Conservation (phyloP, 83 land plant species). For the Isoetes engelmannii region DNA sequence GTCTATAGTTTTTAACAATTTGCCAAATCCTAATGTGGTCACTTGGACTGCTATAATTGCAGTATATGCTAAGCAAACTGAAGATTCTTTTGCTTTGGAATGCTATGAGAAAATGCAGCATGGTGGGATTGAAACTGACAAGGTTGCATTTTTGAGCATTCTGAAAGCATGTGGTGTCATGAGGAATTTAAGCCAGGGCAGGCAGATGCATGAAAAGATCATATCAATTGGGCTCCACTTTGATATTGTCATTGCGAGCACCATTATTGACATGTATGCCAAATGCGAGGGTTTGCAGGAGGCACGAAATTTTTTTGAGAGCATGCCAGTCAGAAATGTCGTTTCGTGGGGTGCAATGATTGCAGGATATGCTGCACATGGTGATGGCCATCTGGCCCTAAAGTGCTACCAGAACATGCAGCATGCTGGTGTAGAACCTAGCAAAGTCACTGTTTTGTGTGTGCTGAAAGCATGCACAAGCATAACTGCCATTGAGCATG, state of each 20-base stretch:
- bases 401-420: too few relatives aligned
- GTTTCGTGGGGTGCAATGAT: too few relatives aligned
- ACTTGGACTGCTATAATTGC: neutral
- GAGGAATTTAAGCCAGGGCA: neutral
- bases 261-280: constrained; percentile 10
- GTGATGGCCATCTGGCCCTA: too few relatives aligned
- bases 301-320: neutral
- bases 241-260: neutral
- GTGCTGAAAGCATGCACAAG: too few relatives aligned
- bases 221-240: neutral
- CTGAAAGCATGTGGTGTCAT: neutral
- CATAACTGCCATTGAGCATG: too few relatives aligned
- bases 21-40: neutral
- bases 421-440: too few relatives aligned
- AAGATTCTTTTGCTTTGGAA: neutral
- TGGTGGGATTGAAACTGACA: neutral
- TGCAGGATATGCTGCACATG: too few relatives aligned
- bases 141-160: neutral
- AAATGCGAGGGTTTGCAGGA: neutral
- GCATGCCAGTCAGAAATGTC: too few relatives aligned
- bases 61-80: neutral
- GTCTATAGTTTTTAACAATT: neutral
- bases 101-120: neutral
- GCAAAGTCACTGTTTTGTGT: too few relatives aligned
- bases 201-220: neutral